Evolutionary conservation across 2,329 filamentous ascomycete genomes (phyloP), one percentile per base, ranked within the genome.

Genomic region (Coleophoma crateriformis): DNA sequence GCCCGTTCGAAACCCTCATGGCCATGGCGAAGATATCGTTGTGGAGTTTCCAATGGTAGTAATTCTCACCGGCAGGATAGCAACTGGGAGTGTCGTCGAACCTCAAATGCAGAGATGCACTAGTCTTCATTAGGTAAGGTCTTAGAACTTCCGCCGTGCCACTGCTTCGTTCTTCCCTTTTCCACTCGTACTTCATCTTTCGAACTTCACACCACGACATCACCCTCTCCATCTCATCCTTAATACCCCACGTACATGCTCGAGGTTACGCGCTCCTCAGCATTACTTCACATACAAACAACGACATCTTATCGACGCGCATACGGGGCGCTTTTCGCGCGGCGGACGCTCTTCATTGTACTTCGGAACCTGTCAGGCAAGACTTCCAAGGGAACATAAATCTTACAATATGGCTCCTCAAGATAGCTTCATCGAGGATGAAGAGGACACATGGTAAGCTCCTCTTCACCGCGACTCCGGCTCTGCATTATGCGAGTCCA

Each of bases 371-470:
- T 27, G 7, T 27, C 27, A 27, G 6, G 8, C 27, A 27, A 27
- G 27, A 27, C 27, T 27, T 10, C 27, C 27, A 27, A 27, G 27
- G 27, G 27, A 27, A 27, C 27, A 27, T 27, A 27, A 13, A 32
- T 40, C 47, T 22, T 45, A 34, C 65, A 71, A 56, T 54, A 86
- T 86, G 82, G 80, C 82, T 49, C 82, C 82, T 50, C 64, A 86
- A 72, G 84, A 87, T 65, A 79, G 76, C 58, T 86, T 85, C 67
- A 79, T 87, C 67, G 84, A 87, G 58, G 83, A 87, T 63, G 83
- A 86, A 64, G 83, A 86, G 61, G 82, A 87, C 61, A 78, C 76
- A 56, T 87, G 82, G 83, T 87, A 74, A 60, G 77, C 63, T 35
- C 45, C 27, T 27, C 27, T 27, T 27, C 6, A 10, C 27, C 27